Evolutionary conservation across 75 land plant species (phyloP).

Genomic region (Pinus taeda): DNA sequence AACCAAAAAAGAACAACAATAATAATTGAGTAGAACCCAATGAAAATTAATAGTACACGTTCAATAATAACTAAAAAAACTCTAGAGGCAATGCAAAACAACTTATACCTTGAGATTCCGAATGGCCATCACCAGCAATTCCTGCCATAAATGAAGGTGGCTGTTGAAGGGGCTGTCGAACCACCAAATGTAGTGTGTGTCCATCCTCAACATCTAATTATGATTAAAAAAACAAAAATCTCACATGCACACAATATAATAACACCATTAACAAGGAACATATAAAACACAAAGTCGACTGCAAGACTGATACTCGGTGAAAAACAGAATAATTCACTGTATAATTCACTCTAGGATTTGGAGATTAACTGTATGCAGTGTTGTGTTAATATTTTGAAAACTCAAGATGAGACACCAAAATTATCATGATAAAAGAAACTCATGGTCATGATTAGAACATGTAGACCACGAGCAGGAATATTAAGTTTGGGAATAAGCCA

Average conservation of each 20-base stretch:
- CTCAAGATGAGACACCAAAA: too few relatives aligned
- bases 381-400: too few relatives aligned
- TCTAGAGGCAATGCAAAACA: not conserved
- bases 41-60: not conserved
- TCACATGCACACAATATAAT: not conserved
- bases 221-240: not conserved
- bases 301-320: too few relatives aligned
- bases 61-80: not conserved
- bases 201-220: conserved; percentile 97
- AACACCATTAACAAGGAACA: too few relatives aligned
- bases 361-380: too few relatives aligned
- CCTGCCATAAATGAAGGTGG: conserved; percentile 19
- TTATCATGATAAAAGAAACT: too few relatives aligned
- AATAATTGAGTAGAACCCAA: not conserved
- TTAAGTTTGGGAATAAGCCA: too few relatives aligned
- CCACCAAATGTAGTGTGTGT: conserved; percentile 95
- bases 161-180: conserved; percentile 60
- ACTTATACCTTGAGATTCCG: conserved; percentile 13
- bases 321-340: too few relatives aligned
- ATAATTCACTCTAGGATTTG: too few relatives aligned
- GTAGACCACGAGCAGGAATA: too few relatives aligned
- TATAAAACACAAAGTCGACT: too few relatives aligned
- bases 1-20: not conserved
- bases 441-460: too few relatives aligned
- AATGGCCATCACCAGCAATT: not conserved